Conservation (phyloP, 2,329 filamentous ascomycete genomes). For the Neurospora crassa region DNA sequence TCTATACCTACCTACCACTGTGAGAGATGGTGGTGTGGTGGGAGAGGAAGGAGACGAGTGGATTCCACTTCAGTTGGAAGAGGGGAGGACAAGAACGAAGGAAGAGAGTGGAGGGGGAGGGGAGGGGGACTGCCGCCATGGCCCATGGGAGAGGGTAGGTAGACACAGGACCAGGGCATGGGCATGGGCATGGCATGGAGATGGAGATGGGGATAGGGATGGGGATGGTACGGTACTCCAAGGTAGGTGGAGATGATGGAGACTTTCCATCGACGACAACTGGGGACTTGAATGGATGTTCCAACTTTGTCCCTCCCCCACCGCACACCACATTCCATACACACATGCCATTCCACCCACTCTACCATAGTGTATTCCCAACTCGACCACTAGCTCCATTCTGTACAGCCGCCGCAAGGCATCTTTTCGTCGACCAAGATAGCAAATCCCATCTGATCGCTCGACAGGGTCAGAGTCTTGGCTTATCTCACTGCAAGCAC, state of each 20-base stretch:
- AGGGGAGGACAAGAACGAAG: not conserved
- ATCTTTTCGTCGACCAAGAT: not conserved
- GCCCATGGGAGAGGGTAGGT: no score
- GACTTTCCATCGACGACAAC: not conserved
- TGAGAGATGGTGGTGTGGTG: not conserved
- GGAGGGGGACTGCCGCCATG: not conserved
- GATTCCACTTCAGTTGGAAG: not conserved
- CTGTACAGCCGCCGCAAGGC: not conserved
- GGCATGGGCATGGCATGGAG: not conserved
- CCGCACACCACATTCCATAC: not conserved
- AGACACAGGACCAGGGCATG: not conserved
- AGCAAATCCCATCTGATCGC: not conserved
- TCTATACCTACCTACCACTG: not conserved
- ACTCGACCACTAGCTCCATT: not conserved
- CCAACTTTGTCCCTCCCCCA: not conserved
- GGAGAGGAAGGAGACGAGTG: not conserved
- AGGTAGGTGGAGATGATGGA: not conserved
- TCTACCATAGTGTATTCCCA: not conserved
- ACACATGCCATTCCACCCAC: not conserved
- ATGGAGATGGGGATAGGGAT: not conserved
- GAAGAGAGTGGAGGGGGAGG: not conserved
- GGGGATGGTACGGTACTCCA: not conserved
- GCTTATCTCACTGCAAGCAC: not conserved
- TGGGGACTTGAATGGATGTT: not conserved
- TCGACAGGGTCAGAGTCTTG: not conserved